phyloP scores from a whole-genome alignment of 2,329 filamentous ascomycete genomes.

The Pseudogymnoascus sp. region DNA sequence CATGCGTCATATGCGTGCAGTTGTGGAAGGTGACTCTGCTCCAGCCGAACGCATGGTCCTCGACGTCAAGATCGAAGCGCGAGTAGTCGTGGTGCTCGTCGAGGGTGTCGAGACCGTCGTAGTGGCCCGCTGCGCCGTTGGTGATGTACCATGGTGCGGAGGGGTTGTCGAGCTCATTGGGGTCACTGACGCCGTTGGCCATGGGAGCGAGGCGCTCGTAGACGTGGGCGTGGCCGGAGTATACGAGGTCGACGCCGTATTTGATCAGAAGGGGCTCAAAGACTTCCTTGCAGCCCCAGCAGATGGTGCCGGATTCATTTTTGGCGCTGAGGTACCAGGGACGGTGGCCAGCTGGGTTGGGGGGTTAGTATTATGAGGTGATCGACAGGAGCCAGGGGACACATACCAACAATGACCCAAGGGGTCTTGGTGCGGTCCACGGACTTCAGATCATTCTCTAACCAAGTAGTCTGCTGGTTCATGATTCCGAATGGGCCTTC shows the following conservation, averaged over 20 bases:
- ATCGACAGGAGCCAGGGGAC: not conserved
- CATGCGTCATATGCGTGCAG: conserved; percentile 32
- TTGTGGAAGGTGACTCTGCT: conserved; percentile 35
- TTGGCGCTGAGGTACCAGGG: conserved; percentile 22
- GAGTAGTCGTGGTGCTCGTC: not conserved
- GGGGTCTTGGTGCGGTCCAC: conserved; percentile 24
- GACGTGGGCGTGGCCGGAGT: conserved; percentile 41
- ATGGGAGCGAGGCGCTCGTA: conserved; percentile 32
- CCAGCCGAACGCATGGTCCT: conserved; percentile 33
- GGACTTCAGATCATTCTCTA: conserved; percentile 27
- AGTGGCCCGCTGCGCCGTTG: conserved; percentile 26
- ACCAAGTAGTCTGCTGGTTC: conserved; percentile 39
- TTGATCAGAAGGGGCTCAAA: conserved; percentile 40
- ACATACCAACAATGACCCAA: conserved; percentile 19
- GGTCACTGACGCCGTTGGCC: conserved; percentile 16
- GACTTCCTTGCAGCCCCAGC: conserved; percentile 38
- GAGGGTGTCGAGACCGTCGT: conserved; percentile 25
- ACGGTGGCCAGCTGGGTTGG: conserved; percentile 17
- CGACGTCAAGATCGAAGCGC: conserved; percentile 25
- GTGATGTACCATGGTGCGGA: conserved; percentile 24
- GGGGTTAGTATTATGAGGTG: not conserved
- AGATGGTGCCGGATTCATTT: conserved; percentile 15
- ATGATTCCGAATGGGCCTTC: conserved; percentile 40
- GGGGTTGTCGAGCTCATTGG: conserved; percentile 18
- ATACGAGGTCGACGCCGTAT: conserved; percentile 40